Evolutionary conservation across 306 rosid genomes (phyloP), one percentile per base, ranked within the genome.

Genomic region (Hippophae gyantsensis): DNA sequence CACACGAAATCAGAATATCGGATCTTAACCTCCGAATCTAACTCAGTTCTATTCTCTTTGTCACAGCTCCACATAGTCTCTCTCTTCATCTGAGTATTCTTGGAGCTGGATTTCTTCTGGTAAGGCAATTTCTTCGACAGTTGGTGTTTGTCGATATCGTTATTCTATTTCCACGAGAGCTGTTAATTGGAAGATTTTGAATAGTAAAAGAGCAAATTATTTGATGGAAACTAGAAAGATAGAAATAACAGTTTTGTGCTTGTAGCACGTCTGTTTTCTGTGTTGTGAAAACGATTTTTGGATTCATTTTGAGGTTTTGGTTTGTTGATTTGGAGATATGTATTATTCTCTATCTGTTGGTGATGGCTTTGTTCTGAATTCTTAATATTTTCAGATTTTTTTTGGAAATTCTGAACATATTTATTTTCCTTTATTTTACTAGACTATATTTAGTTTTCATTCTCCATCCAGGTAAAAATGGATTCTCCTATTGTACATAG

Each of bases 301-400:
- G 58, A 52, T 66, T 67, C 52, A 5, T 32, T 4, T 45, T 7
- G 7, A 43, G 45, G 62, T 25, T 49, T 62, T 49, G 8, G 43
- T 71, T 58, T 12, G 41, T 48, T 48, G 18, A 71, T 62, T 53
- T 61, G 61, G 62, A 10, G 11, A 43, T 67, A 27, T 38, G 10
- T 65, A 54, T 65, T 23, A 8, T 2, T 66, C 41, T 46, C 10
- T 60, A 45, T 78, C 61, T 81, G 82, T 85, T 86, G 90, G 83
- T 70, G 69, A 62, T 48, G 54, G 53, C 66, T 48, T 67, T 63
- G 64, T 61, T 46, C 38, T 47, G 52, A 11, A 32, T 60, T 68
- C 48, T 43, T 52, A 45, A 50, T 38, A 52, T 58, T 53, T 38
- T 42, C 59, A 53, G 52, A 32, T 2, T 32, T 32, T 2, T 32